Conservation (phyloP, 306 rosid species). For the Castanopsis chinensis region DNA sequence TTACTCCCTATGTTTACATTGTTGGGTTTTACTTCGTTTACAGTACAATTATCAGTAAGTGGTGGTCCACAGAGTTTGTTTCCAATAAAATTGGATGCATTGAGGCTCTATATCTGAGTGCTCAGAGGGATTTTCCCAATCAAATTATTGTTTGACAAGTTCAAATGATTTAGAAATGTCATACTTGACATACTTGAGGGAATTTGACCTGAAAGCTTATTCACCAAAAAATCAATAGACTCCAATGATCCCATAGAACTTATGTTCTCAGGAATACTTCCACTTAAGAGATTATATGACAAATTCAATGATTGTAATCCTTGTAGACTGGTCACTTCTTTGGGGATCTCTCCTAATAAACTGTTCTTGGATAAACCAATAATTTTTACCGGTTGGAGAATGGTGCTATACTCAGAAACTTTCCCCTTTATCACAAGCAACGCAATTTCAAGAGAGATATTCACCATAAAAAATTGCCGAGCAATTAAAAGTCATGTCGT, state of each 20-base stretch:
- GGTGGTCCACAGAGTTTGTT: not conserved
- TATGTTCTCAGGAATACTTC: not conserved
- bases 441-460: too few species aligned
- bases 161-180: not conserved
- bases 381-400: not conserved
- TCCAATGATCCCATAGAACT: not conserved
- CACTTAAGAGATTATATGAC: not conserved
- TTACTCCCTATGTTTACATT: too few species aligned
- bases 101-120: not conserved
- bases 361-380: slow-evolving; percentile 10
- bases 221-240: slow-evolving; percentile 12
- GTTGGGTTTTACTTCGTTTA: too few species aligned
- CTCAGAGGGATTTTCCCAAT: not conserved
- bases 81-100: not conserved
- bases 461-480: too few species aligned
- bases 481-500: too few species aligned
- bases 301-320: not conserved
- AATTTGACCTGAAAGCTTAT: slow-evolving; percentile 13
- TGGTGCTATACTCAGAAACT: not conserved
- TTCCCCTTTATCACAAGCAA: not conserved
- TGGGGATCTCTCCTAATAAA: not conserved
- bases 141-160: slow-evolving; percentile 14
- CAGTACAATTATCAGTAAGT: too few species aligned
- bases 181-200: not conserved
- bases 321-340: not conserved